A percentile compares a stretch with the other conserved stretches of the same genome.
Evolutionary conservation across 1,139 yeast species (phyloP).

Genomic region (Debaryomycetaceae sp.): DNA sequence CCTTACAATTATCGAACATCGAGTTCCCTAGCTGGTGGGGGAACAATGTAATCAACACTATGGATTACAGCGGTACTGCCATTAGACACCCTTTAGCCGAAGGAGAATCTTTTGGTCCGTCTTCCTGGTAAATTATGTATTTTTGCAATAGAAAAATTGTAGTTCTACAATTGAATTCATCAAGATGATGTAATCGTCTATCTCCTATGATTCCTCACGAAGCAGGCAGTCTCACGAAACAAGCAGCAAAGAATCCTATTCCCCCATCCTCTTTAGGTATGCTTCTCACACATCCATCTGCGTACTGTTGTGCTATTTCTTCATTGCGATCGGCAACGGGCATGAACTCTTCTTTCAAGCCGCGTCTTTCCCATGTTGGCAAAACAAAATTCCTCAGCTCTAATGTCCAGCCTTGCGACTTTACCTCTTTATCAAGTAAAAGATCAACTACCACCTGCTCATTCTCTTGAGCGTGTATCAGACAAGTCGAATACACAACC

Average conservation of each 20-base stretch:
- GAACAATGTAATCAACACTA: constrained; percentile 38
- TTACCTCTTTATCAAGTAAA: constrained; percentile 58
- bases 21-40: constrained; percentile 57
- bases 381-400: constrained; percentile 62
- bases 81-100: constrained; percentile 20
- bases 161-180: no score
- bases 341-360: constrained; percentile 63
- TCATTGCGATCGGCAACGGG: constrained; percentile 43
- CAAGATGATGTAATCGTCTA: no score
- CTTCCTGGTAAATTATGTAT: not conserved
- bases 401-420: constrained; percentile 70
- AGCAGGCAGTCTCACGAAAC: constrained; percentile 44
- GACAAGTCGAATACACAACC: constrained; percentile 94
- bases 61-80: constrained; percentile 18
- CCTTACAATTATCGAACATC: constrained; percentile 43
- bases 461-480: constrained; percentile 89
- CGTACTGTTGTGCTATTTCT: constrained; percentile 47
- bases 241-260: constrained; percentile 93
- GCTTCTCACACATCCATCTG: constrained; percentile 85
- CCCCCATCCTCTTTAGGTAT: constrained; percentile 91
- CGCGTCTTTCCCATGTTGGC: constrained; percentile 85
- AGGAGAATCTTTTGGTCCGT: not conserved
- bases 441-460: constrained; percentile 85
- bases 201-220: no score
- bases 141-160: no score